phyloP scores from a whole-genome alignment of 257 asterid genomes.

The Solanum paucissectum region DNA sequence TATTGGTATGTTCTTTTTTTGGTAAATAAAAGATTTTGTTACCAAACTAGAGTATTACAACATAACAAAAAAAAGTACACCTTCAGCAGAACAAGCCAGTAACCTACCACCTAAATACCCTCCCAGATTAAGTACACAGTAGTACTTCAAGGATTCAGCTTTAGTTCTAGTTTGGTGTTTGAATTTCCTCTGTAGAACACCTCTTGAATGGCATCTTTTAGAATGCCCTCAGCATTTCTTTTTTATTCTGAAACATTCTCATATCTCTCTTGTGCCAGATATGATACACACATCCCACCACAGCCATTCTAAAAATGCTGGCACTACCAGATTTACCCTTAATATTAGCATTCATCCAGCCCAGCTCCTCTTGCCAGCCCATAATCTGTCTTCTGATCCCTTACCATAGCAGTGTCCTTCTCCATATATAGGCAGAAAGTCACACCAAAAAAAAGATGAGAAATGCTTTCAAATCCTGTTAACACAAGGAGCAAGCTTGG shows the following conservation, averaged over 20 bases:
- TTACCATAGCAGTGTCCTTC: not conserved
- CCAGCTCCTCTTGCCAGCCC: not conserved
- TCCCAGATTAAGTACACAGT: not conserved
- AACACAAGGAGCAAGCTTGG: not conserved
- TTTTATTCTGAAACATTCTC: not conserved
- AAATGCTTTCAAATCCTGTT: not conserved
- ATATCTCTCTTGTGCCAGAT: not conserved
- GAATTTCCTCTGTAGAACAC: not conserved
- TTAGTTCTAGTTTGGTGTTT: not conserved
- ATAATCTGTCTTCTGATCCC: not conserved
- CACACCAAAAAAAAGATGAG: not conserved
- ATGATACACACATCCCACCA: not conserved
- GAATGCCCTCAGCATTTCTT: not conserved
- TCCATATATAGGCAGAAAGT: not conserved
- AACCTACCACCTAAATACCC: not conserved
- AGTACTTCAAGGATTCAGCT: not conserved
- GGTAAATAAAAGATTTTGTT: not conserved
- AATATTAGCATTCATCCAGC: not conserved
- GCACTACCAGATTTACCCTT: not conserved
- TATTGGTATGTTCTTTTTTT: not conserved
- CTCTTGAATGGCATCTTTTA: not conserved
- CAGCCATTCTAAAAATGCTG: not conserved
- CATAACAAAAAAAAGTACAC: not conserved
- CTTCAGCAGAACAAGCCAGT: not conserved
- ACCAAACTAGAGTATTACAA: not conserved